These are phyloP conservation scores for Zygoascus tannicola DNA, from an alignment of 805 yeast genomes.

Conservation along the genomic window DNA sequence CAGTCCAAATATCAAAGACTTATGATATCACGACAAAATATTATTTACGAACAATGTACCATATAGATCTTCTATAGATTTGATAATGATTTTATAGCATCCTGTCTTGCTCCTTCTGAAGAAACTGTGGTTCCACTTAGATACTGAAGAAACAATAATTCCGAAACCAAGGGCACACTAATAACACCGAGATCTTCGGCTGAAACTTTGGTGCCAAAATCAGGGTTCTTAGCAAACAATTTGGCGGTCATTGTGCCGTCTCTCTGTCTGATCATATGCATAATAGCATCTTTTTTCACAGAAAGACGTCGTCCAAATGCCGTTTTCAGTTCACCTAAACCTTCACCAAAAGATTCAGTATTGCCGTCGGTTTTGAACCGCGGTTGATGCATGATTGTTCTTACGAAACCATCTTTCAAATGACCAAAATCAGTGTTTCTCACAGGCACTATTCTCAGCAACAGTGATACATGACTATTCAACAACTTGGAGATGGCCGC, in stretches of 20 bases:
- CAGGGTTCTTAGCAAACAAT: slow-evolving; percentile 28
- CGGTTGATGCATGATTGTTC: slow-evolving; percentile 64
- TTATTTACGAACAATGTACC: not conserved
- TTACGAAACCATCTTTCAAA: slow-evolving; percentile 77
- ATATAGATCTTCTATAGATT: not conserved
- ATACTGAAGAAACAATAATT: slow-evolving; percentile 66
- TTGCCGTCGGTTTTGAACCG: slow-evolving; percentile 38
- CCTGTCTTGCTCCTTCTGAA: slow-evolving; percentile 43
- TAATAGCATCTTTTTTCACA: slow-evolving; percentile 63
- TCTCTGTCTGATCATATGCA: slow-evolving; percentile 45
- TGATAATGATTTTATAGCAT: slow-evolving; percentile 30
- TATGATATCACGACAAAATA: not conserved
- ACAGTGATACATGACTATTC: slow-evolving; percentile 8
- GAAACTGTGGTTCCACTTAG: slow-evolving; percentile 61
- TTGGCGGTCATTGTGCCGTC: slow-evolving; percentile 40
- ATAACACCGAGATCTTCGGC: slow-evolving; percentile 47
- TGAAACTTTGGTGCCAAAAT: slow-evolving; percentile 14
- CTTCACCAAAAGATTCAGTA: slow-evolving; percentile 42
- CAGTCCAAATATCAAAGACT: slow-evolving; percentile 7
- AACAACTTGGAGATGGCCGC: slow-evolving; percentile 39
- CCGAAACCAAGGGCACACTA: slow-evolving; percentile 50
- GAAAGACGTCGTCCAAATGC: slow-evolving; percentile 59
- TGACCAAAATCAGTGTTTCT: slow-evolving; percentile 89
- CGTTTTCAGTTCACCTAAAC: slow-evolving; percentile 56
- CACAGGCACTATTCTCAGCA: slow-evolving; percentile 72